Evolutionary conservation across 2,329 filamentous ascomycete genomes (phyloP).

Genomic region (Xylaria multiplex): DNA sequence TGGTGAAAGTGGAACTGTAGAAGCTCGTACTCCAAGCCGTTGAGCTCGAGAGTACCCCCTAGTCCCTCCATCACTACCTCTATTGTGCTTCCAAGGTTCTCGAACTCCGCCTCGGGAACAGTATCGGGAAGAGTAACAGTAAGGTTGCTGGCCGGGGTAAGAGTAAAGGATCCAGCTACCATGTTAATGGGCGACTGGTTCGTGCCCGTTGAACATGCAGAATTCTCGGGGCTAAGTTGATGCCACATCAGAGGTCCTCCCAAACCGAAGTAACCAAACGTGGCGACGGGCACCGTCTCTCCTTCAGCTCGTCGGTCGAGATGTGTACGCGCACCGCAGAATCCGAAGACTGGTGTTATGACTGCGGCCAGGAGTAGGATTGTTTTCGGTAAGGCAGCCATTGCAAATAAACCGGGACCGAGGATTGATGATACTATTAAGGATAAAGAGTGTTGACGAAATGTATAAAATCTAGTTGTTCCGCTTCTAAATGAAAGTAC

Average conservation of each 20-base stretch:
- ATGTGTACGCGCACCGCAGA: slow-evolving; percentile 48
- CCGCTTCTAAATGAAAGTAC: not conserved
- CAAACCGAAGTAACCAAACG: slow-evolving; percentile 48
- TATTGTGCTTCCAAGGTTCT: slow-evolving; percentile 68
- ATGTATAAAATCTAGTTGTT: not conserved
- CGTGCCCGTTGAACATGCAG: slow-evolving; percentile 60
- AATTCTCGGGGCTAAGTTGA: slow-evolving; percentile 54
- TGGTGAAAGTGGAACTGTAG: slow-evolving; percentile 63
- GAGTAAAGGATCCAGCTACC: slow-evolving; percentile 50
- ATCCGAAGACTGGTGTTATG: slow-evolving; percentile 44
- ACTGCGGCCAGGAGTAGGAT: slow-evolving; percentile 44
- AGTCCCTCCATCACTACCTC: slow-evolving; percentile 63
- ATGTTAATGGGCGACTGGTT: slow-evolving; percentile 69
- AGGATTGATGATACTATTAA: not conserved
- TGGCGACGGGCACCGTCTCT: slow-evolving; percentile 44
- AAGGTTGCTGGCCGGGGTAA: slow-evolving; percentile 48
- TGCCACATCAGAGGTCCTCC: slow-evolving; percentile 51
- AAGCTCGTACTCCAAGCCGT: slow-evolving; percentile 52
- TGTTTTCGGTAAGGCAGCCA: slow-evolving; percentile 36
- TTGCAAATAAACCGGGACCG: slow-evolving; percentile 17
- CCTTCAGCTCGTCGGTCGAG: slow-evolving; percentile 46
- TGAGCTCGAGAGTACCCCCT: slow-evolving; percentile 51
- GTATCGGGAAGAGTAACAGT: slow-evolving; percentile 55
- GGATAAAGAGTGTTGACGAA: not conserved
- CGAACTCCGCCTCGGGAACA: slow-evolving; percentile 56